phyloP scores from a whole-genome alignment of 73 alveolate genomes.

The Effrenium voratum region DNA sequence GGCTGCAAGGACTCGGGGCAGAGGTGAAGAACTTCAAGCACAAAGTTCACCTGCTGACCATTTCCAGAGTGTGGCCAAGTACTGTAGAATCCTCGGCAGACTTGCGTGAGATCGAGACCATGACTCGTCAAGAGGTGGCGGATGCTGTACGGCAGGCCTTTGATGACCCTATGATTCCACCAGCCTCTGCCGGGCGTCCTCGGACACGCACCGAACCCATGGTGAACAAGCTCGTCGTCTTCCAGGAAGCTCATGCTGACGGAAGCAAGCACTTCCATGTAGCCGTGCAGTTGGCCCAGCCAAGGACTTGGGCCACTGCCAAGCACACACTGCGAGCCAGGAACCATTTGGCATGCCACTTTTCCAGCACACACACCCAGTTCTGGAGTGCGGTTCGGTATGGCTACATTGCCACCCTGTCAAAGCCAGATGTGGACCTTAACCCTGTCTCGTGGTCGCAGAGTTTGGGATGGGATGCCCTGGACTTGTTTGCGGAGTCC shows the following conservation, averaged over 20 bases:
- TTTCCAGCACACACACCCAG: slow-evolving; percentile 34
- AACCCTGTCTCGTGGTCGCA: slow-evolving; percentile 2
- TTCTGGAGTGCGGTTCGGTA: slow-evolving; percentile 57
- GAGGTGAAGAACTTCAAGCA: too few relatives aligned
- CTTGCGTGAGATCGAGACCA: not conserved
- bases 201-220: not conserved
- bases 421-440: slow-evolving; percentile 25
- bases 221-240: slow-evolving; percentile 31
- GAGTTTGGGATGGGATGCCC: not conserved
- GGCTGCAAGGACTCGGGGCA: too few relatives aligned
- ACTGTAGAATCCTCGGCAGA: not conserved
- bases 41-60: too few relatives aligned
- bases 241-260: not conserved
- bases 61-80: not conserved
- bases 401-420: slow-evolving; percentile 15
- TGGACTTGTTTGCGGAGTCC: slow-evolving; percentile 18
- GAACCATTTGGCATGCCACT: not conserved
- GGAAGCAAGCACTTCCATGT: slow-evolving; percentile 34
- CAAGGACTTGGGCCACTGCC: slow-evolving; percentile 14
- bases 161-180: not conserved
- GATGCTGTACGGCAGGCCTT: slow-evolving; percentile 12
- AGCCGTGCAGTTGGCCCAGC: slow-evolving; percentile 10
- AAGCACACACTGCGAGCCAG: slow-evolving; percentile 14
- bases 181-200: not conserved
- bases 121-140: not conserved